A percentile compares a stretch with the other conserved stretches of the same genome.
phyloP scores from a whole-genome alignment of 2,329 filamentous ascomycete species.

The Fusarium stilboides region DNA sequence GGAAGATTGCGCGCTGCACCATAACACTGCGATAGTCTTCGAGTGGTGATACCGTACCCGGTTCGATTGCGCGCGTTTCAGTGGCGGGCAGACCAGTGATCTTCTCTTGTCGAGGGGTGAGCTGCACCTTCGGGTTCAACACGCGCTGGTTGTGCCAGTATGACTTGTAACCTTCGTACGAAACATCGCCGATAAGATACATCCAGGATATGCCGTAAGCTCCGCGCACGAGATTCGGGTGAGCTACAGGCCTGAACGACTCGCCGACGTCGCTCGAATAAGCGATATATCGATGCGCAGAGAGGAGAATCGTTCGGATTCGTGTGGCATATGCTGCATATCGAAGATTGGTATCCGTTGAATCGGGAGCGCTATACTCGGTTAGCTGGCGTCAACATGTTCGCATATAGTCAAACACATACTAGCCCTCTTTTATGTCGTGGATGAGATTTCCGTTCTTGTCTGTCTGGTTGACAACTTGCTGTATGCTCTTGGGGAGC shows the following conservation, averaged over 20 bases:
- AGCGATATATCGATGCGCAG: slow-evolving; percentile 94
- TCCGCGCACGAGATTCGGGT: slow-evolving; percentile 83
- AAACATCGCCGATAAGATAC: slow-evolving; percentile 91
- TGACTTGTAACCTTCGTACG: slow-evolving; percentile 94
- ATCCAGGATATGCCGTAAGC: slow-evolving; percentile 95
- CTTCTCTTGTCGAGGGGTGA: slow-evolving; percentile 66
- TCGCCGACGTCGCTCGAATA: slow-evolving; percentile 98
- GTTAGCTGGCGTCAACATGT: slow-evolving; percentile 29
- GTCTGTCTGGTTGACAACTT: slow-evolving; percentile 70
- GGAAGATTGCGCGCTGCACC: slow-evolving; percentile 91
- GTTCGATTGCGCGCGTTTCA: slow-evolving; percentile 51
- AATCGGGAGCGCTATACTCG: slow-evolving; percentile 68
- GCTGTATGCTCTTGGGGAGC: slow-evolving; percentile 70
- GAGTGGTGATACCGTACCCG: slow-evolving; percentile 73
- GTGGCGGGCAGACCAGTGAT: slow-evolving; percentile 61
- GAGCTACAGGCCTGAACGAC: slow-evolving; percentile 92
- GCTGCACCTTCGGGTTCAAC: slow-evolving; percentile 76
- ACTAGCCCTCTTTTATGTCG: slow-evolving; percentile 84
- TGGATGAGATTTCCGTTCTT: slow-evolving; percentile 82
- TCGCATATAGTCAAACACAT: slow-evolving; percentile 56
- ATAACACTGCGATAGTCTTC: slow-evolving; percentile 95
- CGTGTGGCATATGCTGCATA: slow-evolving; percentile 95
- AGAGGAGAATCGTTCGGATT: slow-evolving; percentile 87
- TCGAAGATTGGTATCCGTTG: slow-evolving; percentile 87
- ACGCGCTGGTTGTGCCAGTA: slow-evolving; percentile 88